Conservation (phyloP, 257 asterid species). For the Leptodermis oblonga region DNA sequence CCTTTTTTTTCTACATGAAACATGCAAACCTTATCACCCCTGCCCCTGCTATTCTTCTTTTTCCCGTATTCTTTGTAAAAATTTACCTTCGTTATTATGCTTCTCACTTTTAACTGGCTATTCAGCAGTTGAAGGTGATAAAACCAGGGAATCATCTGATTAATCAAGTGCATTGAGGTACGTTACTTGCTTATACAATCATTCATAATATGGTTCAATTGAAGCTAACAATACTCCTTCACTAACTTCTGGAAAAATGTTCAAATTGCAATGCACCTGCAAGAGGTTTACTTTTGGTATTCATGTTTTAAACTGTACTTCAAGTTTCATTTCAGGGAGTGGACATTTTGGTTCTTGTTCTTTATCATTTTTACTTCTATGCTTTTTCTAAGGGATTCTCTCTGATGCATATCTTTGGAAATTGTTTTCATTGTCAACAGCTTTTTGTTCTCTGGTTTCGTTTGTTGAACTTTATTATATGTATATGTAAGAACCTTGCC, state of each 20-base stretch:
- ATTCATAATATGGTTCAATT: conserved; percentile 1
- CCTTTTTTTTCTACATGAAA: background rate
- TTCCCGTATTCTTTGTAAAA: background rate
- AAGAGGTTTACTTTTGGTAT: background rate
- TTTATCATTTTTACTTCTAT: too few relatives aligned
- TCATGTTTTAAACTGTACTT: too few relatives aligned
- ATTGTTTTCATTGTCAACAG: too few relatives aligned
- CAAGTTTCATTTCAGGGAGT: too few relatives aligned
- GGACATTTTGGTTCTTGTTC: too few relatives aligned
- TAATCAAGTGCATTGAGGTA: conserved; percentile 35
- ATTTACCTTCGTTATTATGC: background rate
- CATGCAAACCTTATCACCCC: background rate
- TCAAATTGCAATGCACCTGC: background rate
- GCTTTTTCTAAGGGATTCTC: too few relatives aligned
- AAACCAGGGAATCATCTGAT: conserved; percentile 35
- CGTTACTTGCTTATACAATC: conserved; percentile 18
- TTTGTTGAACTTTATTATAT: too few relatives aligned
- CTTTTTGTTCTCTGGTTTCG: too few relatives aligned
- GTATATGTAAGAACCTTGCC: too few relatives aligned
- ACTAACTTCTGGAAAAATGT: background rate
- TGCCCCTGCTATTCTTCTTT: background rate
- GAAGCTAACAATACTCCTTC: background rate
- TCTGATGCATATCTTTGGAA: too few relatives aligned
- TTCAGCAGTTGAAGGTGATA: conserved; percentile 38
- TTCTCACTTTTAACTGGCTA: conserved; percentile 2